These are phyloP conservation scores for Boechera divaricarpa DNA, from an alignment of 345 rosid species.

Conservation along the genomic window DNA sequence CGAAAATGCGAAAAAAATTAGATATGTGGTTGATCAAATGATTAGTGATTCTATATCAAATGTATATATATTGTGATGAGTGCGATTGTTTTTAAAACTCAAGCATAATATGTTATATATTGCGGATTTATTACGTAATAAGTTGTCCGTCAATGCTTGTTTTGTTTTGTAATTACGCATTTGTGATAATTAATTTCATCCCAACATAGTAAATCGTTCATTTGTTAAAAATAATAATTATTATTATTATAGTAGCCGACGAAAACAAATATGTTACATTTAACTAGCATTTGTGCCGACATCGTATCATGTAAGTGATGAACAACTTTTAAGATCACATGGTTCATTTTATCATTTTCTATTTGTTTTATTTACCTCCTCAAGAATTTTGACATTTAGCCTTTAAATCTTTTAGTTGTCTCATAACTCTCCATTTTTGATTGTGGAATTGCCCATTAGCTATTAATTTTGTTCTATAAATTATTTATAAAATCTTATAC, in stretches of 20 bases:
- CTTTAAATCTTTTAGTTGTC: conserved; percentile 34
- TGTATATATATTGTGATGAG: neutral
- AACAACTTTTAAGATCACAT: conserved; percentile 32
- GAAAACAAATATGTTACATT: neutral
- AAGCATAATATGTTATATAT: neutral
- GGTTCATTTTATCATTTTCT: conserved; percentile 33
- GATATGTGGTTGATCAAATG: neutral
- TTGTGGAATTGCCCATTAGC: conserved; percentile 29
- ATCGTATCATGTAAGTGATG: conserved; percentile 8
- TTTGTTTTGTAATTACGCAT: neutral
- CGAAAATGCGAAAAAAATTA: neutral
- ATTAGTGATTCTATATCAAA: neutral
- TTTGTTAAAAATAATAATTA: neutral
- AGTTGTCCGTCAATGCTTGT: neutral
- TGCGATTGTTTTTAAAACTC: neutral
- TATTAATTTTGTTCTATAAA: neutral
- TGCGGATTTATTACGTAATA: no score
- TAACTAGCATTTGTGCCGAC: conserved; percentile 12
- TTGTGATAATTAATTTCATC: neutral
- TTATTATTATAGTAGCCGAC: neutral
- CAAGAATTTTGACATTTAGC: conserved; percentile 21
- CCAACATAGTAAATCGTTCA: neutral
- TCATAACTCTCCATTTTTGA: conserved; percentile 3
- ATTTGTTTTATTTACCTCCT: conserved; percentile 32
- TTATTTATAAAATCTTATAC: neutral